Base-by-base conservation (phyloP, 176 grass and related monocot genomes). In the Rhipidocladum racemiflorum region DNA sequence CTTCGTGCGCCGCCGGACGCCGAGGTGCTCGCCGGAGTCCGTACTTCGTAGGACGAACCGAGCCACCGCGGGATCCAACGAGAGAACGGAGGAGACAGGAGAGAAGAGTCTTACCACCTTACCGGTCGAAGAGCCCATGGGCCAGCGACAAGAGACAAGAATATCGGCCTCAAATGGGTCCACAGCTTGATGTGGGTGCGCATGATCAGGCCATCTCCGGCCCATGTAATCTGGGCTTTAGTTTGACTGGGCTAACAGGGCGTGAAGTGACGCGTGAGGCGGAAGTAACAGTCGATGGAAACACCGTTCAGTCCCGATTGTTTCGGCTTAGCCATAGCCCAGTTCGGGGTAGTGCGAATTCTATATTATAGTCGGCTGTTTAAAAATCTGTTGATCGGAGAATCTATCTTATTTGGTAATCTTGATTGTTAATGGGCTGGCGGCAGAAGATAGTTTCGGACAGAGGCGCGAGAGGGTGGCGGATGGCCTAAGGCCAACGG, bases 21-120 rank as follows among this genome's bases (percentile, higher is more conserved):
- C 10, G 87, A 90, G 30, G 87, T 83, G 80, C 84, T 90, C n/a
- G 24, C 44, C 32, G 44, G 79, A 55, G 65, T 10, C 78, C 87
- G 84, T 77, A 28, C 74, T 63, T 61, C 55, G 54, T 61, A 25
- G 34, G 9, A 25, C 24, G 24, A 77, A 44, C 14, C 36, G 56
- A 74, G 61, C 44, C 14, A 76, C 62, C 55, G 32, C 53, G 15
- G 59, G 68, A 74, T 81, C 77, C 64, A 71, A 54, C 7, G 24
- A 75, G 24, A 71, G 50, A 27, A 51, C 35, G 59, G 74, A 35
- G 43, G 27, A 51, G 17, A 65, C 39, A 2, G 1, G 16, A 27
- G n/a, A 4, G 43, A 40, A 36, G 10, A 43, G 25, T 39, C 27
- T 6, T 38, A 38, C 36, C 32, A 3, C 11, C 49, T 20, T 42